phyloP scores from a whole-genome alignment of 2,329 filamentous ascomycete species.

The Knoxdaviesia proteae region DNA sequence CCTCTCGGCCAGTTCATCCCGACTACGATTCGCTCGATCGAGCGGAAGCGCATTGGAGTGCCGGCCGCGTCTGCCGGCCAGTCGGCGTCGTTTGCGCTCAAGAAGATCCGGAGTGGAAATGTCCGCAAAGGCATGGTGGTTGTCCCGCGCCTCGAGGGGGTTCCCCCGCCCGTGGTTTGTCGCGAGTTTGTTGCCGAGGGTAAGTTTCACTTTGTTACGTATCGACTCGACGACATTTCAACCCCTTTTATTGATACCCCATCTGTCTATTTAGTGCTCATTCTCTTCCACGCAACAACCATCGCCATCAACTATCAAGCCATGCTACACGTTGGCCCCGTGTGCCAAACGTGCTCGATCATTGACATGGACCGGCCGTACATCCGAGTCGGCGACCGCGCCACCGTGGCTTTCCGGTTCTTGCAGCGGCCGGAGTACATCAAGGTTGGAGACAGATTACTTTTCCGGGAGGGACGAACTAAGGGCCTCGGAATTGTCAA shows the following conservation, averaged over 20 bases:
- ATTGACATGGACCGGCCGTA: constrained; percentile 94
- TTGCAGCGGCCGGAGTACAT: constrained; percentile 88
- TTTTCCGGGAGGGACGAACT: constrained; percentile 87
- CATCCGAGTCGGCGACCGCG: constrained; percentile 86
- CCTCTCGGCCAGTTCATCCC: constrained; percentile 72
- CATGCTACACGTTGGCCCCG: constrained; percentile 90
- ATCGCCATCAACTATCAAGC: constrained; percentile 96
- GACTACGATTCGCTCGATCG: constrained; percentile 78
- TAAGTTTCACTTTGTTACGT: constrained; percentile 12
- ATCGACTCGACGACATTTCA: background rate
- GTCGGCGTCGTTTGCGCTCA: constrained; percentile 77
- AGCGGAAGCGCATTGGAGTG: constrained; percentile 78
- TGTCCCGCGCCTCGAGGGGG: constrained; percentile 58
- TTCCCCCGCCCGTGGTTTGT: constrained; percentile 48
- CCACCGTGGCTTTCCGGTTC: constrained; percentile 83
- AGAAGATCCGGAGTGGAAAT: constrained; percentile 71
- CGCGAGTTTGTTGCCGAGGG: constrained; percentile 62
- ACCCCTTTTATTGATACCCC: background rate
- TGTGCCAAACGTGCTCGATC: constrained; percentile 89
- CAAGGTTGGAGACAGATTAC: constrained; percentile 64
- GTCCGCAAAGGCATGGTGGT: constrained; percentile 98
- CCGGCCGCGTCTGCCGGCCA: constrained; percentile 80
- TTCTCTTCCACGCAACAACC: constrained; percentile 86
- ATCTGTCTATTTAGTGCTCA: constrained; percentile 40
- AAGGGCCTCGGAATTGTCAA: constrained; percentile 94